Evolutionary conservation across 495 filamentous ascomycete genomes (phyloP), one percentile per base, ranked within the genome.

Genomic region (Aspergillus sclerotiicarbonarius): DNA sequence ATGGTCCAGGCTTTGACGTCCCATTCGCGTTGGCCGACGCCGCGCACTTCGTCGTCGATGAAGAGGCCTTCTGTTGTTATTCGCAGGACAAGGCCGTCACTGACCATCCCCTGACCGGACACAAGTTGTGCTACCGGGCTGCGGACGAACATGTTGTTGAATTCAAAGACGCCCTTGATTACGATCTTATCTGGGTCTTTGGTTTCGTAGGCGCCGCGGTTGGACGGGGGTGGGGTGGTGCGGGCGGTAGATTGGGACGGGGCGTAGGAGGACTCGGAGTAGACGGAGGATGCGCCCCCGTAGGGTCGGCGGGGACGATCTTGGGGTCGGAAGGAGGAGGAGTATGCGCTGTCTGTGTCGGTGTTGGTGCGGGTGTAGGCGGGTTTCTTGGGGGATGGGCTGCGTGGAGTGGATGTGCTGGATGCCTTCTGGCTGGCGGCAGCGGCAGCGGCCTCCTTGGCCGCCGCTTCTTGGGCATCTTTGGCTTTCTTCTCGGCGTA

Each of bases 1-100:
- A 98, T 82, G 12, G 90, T 96, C 94, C 94, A 97, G 16, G 93
- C 92, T 68, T 97, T 97, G 70, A 97, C 83, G 68, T 98, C 94
- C 95, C 95, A 98, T 74, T 98, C 95, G 49, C 94, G 83, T 69
- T 96, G 91, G 18, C 88, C 85, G 3, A 96, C 88, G 41, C 86
- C 86, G 16, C 91, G 85, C 37, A 96, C 77, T 63, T 96, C 94
- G 68, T 98, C 95, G 67, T 98, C 94, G 62, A 98, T 90, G 70
- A 98, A 98, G 33, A 97, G 82, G 4, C 94, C 94, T 69, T 96
- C 94, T 3, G 87, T 92, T 2, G 85, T 90, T 64, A 96, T 90
- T 10, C 85, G 82, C 43, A 97, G 82, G 44, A 96, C 84, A 30
- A 97, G 78, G 0, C 92, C 92, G 69, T 96, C 92, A 3, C 90